phyloP scores from a whole-genome alignment of 306 rosid species.

The Sesbania bispinosa region DNA sequence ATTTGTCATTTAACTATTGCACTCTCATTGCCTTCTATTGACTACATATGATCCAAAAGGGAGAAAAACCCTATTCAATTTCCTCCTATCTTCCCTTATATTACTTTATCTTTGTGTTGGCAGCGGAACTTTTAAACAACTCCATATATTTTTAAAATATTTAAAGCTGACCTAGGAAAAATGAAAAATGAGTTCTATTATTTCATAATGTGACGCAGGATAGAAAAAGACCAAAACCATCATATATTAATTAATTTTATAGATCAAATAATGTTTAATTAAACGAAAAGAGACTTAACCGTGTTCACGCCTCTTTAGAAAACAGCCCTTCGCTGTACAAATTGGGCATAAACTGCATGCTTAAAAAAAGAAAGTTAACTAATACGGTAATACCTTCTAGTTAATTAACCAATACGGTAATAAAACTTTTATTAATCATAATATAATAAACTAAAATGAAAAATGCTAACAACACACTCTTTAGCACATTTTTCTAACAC shows the following conservation, averaged over 20 bases:
- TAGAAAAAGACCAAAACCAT: not conserved
- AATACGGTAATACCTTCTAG: too few relatives aligned
- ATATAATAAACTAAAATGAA: too few relatives aligned
- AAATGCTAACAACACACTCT: too few relatives aligned
- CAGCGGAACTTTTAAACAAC: not conserved
- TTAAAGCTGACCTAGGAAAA: not conserved
- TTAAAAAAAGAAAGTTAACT: too few relatives aligned
- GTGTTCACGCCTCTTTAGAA: not conserved
- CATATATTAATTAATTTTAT: too few relatives aligned
- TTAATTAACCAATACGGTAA: too few relatives aligned
- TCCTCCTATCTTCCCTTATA: not conserved
- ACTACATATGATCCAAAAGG: not conserved
- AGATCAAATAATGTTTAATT: not conserved
- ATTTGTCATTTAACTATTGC: not conserved
- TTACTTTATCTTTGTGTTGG: not conserved
- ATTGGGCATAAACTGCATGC: too few relatives aligned
- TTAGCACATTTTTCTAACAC: too few relatives aligned
- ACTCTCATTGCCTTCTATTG: not conserved
- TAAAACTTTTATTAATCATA: too few relatives aligned
- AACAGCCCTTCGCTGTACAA: not conserved
- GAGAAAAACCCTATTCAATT: not conserved
- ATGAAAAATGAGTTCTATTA: not conserved
- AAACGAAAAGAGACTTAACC: not conserved
- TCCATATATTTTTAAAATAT: not conserved
- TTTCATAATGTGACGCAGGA: not conserved